Evolutionary conservation across 805 yeast species (phyloP).

Genomic region (Kodamaea leandrae): DNA sequence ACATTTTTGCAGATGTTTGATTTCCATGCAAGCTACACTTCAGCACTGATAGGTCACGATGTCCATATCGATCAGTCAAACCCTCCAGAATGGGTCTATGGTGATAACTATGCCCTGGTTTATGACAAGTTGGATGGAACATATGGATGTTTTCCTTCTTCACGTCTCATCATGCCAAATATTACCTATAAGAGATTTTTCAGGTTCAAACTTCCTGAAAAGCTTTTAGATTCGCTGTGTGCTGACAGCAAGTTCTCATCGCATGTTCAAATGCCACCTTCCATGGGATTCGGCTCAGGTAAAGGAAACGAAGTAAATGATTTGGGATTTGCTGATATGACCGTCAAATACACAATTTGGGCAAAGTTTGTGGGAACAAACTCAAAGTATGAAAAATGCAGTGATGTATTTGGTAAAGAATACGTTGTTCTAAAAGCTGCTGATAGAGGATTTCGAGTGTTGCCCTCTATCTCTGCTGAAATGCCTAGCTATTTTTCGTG

Average conservation of each 20-base stretch:
- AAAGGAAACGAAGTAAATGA: slow-evolving; percentile 20
- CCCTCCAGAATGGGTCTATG: slow-evolving; percentile 9
- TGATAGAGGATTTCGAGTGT: slow-evolving; percentile 23
- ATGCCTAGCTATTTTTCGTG: not conserved
- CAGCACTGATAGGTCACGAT: slow-evolving; percentile 32
- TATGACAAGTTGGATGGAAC: slow-evolving; percentile 21
- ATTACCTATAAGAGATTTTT: slow-evolving; percentile 36
- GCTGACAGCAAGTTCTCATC: slow-evolving; percentile 14
- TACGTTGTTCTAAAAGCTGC: slow-evolving; percentile 36
- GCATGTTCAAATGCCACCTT: slow-evolving; percentile 38
- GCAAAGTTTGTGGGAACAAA: slow-evolving; percentile 40
- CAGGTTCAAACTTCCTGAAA: slow-evolving; percentile 39
- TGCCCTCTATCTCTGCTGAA: slow-evolving; percentile 8
- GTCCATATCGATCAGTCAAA: slow-evolving; percentile 17
- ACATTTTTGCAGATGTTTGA: slow-evolving; percentile 39
- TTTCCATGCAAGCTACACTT: slow-evolving; percentile 50
- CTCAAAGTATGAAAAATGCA: slow-evolving; percentile 29
- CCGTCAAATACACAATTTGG: slow-evolving; percentile 32
- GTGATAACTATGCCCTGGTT: not conserved
- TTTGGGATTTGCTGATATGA: slow-evolving; percentile 25
- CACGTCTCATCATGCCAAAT: slow-evolving; percentile 16
- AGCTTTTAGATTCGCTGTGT: slow-evolving; percentile 38
- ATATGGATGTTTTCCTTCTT: slow-evolving; percentile 15
- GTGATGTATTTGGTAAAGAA: slow-evolving; percentile 39
- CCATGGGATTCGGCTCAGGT: slow-evolving; percentile 24